These are phyloP conservation scores for Handroanthus guayacan DNA, from an alignment of 257 asterid genomes.

Conservation along the genomic window DNA sequence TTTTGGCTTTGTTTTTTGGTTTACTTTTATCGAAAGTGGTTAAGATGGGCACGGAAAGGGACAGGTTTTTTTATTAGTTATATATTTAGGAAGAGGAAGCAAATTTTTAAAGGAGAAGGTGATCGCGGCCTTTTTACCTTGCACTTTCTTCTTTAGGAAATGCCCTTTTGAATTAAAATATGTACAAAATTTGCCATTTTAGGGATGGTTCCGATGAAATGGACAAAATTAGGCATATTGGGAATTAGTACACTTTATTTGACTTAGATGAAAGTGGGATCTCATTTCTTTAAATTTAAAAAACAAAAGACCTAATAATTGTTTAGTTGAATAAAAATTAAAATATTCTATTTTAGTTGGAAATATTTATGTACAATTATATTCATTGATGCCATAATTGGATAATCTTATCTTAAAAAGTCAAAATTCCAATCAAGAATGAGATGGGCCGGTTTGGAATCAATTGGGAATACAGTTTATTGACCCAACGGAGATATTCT, in stretches of 20 bases:
- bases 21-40: slow-evolving; percentile 36
- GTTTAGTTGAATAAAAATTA: neutral
- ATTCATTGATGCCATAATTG: slow-evolving; percentile 19
- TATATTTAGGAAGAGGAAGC: slow-evolving; percentile 15
- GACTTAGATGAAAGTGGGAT: neutral
- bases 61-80: neutral
- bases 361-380: slow-evolving; percentile 27
- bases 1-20: slow-evolving; percentile 6
- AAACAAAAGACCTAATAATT: neutral
- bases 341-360: neutral
- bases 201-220: slow-evolving; percentile 35
- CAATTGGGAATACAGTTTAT: slow-evolving; percentile 1
- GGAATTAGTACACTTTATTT: slow-evolving; percentile 15
- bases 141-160: slow-evolving; percentile 50
- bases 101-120: slow-evolving; percentile 30
- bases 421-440: slow-evolving; percentile 33
- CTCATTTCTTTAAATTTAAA: neutral
- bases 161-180: slow-evolving; percentile 5
- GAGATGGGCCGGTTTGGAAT: slow-evolving; percentile 27
- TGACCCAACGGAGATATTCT: neutral
- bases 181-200: slow-evolving; percentile 39
- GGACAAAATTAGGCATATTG: slow-evolving; percentile 25
- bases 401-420: slow-evolving; percentile 30
- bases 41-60: slow-evolving; percentile 23
- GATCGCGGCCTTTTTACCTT: slow-evolving; percentile 41